Evolutionary conservation across 2,329 filamentous ascomycete genomes (phyloP).

Genomic region (Beauveria sp.): DNA sequence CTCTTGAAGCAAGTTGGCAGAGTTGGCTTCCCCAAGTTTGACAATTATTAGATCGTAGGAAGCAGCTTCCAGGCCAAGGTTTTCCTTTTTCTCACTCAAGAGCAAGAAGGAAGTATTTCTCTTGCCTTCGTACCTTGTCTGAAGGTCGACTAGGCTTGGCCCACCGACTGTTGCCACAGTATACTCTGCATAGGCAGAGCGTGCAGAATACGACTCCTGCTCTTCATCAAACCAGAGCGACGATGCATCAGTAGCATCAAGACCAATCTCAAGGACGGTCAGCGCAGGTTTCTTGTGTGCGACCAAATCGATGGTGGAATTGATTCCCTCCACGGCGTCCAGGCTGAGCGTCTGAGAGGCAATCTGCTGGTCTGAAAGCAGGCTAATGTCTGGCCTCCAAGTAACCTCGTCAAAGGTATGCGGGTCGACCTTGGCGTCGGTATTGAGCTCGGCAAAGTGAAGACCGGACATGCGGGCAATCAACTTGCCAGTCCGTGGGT

Average conservation of each 20-base stretch:
- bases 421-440: constrained; percentile 13
- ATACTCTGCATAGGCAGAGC: background rate
- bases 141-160: background rate
- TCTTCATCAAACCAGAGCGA: constrained; percentile 20
- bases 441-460: constrained; percentile 16
- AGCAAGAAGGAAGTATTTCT: background rate
- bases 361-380: constrained; percentile 10
- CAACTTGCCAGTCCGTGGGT: constrained; percentile 15
- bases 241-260: constrained; percentile 17
- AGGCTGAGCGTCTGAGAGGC: background rate
- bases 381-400: constrained; percentile 19
- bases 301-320: constrained; percentile 23
- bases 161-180: background rate
- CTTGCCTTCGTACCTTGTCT: background rate
- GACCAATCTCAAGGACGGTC: constrained; percentile 25
- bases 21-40: background rate
- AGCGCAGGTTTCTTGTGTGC: constrained; percentile 27
- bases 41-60: background rate
- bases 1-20: background rate
- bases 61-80: background rate
- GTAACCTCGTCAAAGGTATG: constrained; percentile 16
- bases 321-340: background rate
- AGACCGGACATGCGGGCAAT: constrained; percentile 17
- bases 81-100: background rate
- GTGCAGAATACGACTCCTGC: background rate